Conservation (phyloP, 2,329 filamentous ascomycete species). For the Fulvia fulva region DNA sequence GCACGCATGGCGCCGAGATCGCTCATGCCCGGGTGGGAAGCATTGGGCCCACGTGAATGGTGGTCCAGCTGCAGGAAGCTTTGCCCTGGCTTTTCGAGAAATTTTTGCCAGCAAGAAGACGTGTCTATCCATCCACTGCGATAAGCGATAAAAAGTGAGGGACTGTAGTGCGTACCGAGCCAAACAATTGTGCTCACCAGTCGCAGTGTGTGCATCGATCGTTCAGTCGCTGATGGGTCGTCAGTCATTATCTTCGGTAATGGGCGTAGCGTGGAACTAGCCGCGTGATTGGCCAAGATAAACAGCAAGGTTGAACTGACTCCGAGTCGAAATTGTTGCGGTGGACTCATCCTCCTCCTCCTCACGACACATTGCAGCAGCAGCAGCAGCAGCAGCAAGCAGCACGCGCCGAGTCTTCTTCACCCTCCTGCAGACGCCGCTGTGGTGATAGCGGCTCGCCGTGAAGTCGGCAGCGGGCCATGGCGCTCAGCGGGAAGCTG, state of each 20-base stretch:
- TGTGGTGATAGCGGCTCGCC: neutral
- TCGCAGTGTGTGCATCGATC: neutral
- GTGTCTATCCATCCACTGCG: neutral
- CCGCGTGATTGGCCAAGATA: neutral
- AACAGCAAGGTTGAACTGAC: neutral
- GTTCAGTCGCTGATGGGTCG: neutral
- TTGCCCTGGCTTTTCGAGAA: neutral
- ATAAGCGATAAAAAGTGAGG: neutral
- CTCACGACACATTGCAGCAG: neutral
- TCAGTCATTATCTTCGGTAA: neutral
- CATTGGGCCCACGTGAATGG: neutral
- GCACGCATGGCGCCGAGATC: neutral
- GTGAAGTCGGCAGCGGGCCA: conserved; percentile 5
- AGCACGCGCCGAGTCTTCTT: neutral
- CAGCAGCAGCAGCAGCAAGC: neutral
- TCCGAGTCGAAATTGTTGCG: neutral
- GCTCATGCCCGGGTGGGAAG: neutral
- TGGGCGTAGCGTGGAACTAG: neutral
- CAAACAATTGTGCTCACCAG: neutral
- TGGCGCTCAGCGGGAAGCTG: conserved; percentile 34
- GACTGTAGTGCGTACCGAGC: neutral
- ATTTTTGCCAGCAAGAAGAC: neutral
- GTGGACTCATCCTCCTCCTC: neutral
- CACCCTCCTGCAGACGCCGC: neutral
- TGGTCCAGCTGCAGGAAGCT: neutral